These are phyloP conservation scores for Tricholoma terreum DNA, from an alignment of 768 basidiomycete genomes.

Conservation along the genomic window DNA sequence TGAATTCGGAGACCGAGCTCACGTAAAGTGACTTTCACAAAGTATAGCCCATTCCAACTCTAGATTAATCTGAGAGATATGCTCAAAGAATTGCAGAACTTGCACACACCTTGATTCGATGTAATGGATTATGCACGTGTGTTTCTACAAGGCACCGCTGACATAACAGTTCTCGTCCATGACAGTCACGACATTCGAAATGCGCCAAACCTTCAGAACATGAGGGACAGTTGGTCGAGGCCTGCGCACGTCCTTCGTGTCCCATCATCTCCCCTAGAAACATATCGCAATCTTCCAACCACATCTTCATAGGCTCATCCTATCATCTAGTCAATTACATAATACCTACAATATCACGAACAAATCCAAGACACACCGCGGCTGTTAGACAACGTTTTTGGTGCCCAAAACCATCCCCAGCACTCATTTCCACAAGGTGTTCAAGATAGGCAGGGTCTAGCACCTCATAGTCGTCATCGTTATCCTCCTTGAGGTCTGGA, in stretches of 20 bases:
- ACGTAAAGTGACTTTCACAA: conserved; percentile 12
- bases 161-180: neutral
- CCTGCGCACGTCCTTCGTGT: conserved; percentile 1
- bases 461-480: neutral
- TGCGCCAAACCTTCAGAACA: neutral
- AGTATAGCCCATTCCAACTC: conserved; percentile 7
- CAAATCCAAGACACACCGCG: conserved; percentile 1
- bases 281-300: too few species aligned
- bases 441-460: neutral
- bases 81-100: neutral
- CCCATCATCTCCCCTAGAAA: too few species aligned
- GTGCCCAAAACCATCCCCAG: neutral
- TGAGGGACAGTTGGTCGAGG: too few species aligned
- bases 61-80: neutral
- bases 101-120: conserved; percentile 3
- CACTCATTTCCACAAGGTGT: neutral
- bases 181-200: neutral
- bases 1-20: conserved; percentile 8
- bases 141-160: neutral
- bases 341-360: too few species aligned
- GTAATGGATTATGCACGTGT: neutral
- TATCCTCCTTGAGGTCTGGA: too few species aligned
- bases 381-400: neutral
- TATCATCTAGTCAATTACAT: neutral
- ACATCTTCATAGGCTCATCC: too few species aligned